Evolutionary conservation across 2,329 filamentous ascomycete genomes (phyloP), one percentile per base, ranked within the genome.

Genomic region (Alternaria consortialis): DNA sequence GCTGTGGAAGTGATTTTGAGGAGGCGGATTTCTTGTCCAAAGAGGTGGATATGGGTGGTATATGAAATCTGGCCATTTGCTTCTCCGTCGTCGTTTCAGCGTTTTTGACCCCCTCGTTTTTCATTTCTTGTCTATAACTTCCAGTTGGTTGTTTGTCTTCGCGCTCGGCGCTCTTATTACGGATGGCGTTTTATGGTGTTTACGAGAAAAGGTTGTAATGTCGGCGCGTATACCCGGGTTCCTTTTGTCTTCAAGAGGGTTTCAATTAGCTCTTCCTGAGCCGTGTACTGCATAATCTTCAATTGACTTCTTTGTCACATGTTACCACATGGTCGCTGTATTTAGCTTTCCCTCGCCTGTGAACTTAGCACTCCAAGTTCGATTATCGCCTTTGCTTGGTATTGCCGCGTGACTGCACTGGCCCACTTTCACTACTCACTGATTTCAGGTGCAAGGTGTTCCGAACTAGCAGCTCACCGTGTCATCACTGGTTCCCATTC

Each of bases 11-110:
- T 53, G 89, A 92, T 73, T 92, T 92, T 74, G 88, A 85, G 58
- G 90, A 93, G 60, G 90, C 90, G 0, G 83, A 86, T 1, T 93
- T 93, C 50, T 58, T 83, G 64, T 43, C 57, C 9, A 37, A 63
- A 6, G 77, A 79, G 53, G 68, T 78, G 7, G 68, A 69, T 17
- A 79, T 78, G 77, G 66, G 73, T 15, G 76, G 73, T n/a, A 61
- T 76, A 8, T 78, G 54, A 32, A 12, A 32, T 25, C 34, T 15
- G 32, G 12, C 13, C 48, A 42, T 9, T 17, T 40, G 23, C 44
- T 12, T 29, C 31, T 37, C 25, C 27, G 12, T 15, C n/a, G 11
- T 47, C 25, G 32, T 39, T n/a, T 47, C 13, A 42, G 3, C 15
- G 2, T 50, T 31, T 6, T 11, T 13, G 4, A 39, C 47, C 53